Base-by-base conservation (phyloP, 2,329 filamentous ascomycete genomes). In the Alternaria ventricosa region DNA sequence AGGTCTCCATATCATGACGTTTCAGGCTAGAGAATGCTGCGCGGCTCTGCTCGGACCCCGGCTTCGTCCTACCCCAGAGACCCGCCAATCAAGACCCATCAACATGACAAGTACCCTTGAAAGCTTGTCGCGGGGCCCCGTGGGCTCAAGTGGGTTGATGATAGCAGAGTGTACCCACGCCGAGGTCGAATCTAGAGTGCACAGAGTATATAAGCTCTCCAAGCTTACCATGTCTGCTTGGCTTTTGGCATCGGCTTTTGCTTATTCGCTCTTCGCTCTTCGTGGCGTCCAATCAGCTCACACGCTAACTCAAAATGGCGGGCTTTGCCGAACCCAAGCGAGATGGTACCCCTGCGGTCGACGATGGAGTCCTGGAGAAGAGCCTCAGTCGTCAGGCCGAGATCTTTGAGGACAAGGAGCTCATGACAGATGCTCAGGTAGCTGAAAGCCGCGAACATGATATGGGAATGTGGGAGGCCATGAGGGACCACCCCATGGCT, bases 361-460 rank as follows among this genome's bases (percentile, higher is more conserved):
- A 54, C 28, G 58, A 47, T 25, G 58, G 44, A 30, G 53, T 41
- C 30, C 33, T 30, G 44, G 57, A 64, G 57, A 61, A 64, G 53
- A 61, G 57, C 22, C 28, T 41, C 6, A 46, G 49, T 43, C 50
- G 53, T 20, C 53, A 64, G 43, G 43, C 58, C 5, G 71, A 74
- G 62, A 50, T 72, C 10, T 55, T 74, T 20, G 63, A 49, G 33
- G 71, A 75, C 58, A 67, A 69, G 28, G 66, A 72, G 5, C 57
- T 72, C 43, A 63, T 74, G 70, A 65, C 46, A 28, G 66, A 74
- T 69, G 86, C 87, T 66, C 84, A 87, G 65, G 83, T 86, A 63
- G 87, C 86, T 6, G 88, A 89, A 79, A 83, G 82, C 60, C 72
- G 72, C 54, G 85, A 87, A 71, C 84, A 86, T 71, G 75, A 81